These are phyloP conservation scores for Senna tora DNA, from an alignment of 306 rosid genomes.

Conservation along the genomic window DNA sequence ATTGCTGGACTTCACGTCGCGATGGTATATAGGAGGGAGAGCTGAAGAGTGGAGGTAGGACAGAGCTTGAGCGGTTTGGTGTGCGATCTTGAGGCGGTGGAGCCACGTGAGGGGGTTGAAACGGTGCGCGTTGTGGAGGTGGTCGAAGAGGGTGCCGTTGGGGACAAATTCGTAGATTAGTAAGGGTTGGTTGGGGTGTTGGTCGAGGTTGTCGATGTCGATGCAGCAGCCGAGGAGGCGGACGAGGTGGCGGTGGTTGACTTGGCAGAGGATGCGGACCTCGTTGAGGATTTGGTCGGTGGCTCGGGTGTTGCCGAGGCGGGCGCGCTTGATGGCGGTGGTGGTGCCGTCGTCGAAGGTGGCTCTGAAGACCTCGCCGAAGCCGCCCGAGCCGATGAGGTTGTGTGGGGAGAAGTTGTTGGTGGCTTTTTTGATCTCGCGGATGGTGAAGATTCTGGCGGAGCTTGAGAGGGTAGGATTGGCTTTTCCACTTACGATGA, in stretches of 20 bases:
- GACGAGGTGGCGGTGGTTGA: slow-evolving; percentile 62
- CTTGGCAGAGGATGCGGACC: slow-evolving; percentile 60
- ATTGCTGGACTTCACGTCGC: slow-evolving; percentile 63
- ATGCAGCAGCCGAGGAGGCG: slow-evolving; percentile 58
- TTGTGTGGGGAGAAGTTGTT: slow-evolving; percentile 55
- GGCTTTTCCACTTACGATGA: slow-evolving; percentile 38
- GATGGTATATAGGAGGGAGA: slow-evolving; percentile 57
- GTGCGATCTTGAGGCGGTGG: slow-evolving; percentile 53
- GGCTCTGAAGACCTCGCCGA: slow-evolving; percentile 59
- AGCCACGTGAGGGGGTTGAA: slow-evolving; percentile 44
- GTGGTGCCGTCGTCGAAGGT: slow-evolving; percentile 49
- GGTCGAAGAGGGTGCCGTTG: slow-evolving; percentile 59
- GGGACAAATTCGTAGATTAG: slow-evolving; percentile 50
- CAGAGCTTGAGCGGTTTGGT: slow-evolving; percentile 56
- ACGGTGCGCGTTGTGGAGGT: slow-evolving; percentile 41
- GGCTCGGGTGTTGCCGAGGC: slow-evolving; percentile 53
- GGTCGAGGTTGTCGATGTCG: slow-evolving; percentile 35
- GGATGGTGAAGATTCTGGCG: slow-evolving; percentile 51
- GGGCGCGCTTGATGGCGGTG: slow-evolving; percentile 53
- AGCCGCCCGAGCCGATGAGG: slow-evolving; percentile 51
- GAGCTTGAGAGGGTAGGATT: background rate
- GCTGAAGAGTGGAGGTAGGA: slow-evolving; percentile 58
- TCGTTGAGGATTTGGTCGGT: slow-evolving; percentile 60
- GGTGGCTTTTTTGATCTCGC: slow-evolving; percentile 56
- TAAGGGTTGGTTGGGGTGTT: slow-evolving; percentile 41